Evolutionary conservation across 805 yeast species (phyloP).

Genomic region (Candida lessepsii): DNA sequence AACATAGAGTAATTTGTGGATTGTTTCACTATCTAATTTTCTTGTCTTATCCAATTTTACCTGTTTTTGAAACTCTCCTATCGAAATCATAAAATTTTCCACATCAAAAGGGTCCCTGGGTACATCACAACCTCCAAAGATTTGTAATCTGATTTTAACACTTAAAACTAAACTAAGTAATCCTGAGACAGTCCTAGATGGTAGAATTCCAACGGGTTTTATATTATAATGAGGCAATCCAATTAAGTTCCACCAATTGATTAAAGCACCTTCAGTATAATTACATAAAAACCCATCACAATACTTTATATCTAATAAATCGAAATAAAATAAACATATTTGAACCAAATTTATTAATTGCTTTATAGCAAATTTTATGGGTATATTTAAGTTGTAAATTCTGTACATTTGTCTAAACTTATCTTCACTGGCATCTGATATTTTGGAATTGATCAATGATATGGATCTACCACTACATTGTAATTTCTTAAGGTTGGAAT

Average conservation of each 20-base stretch:
- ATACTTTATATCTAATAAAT: constrained; percentile 60
- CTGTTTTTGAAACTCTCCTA: constrained; percentile 78
- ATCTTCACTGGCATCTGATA: constrained; percentile 75
- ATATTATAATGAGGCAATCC: constrained; percentile 52
- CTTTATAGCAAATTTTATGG: constrained; percentile 62
- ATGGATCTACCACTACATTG: constrained; percentile 87
- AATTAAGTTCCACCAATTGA: constrained; percentile 77
- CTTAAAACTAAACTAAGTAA: constrained; percentile 75
- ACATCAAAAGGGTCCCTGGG: constrained; percentile 85
- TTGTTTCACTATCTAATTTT: constrained; percentile 57
- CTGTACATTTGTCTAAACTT: constrained; percentile 77
- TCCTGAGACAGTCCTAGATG: constrained; percentile 72
- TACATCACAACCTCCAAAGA: constrained; percentile 44
- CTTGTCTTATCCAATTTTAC: constrained; percentile 50
- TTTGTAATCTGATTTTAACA: constrained; percentile 57
- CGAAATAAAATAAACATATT: constrained; percentile 73
- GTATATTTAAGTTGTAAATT: constrained; percentile 49
- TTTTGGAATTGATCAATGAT: constrained; percentile 57
- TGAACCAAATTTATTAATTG: constrained; percentile 78
- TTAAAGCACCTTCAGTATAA: constrained; percentile 68
- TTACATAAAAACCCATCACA: constrained; percentile 87
- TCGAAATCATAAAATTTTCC: constrained; percentile 61
- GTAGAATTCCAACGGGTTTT: constrained; percentile 50
- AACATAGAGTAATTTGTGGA: constrained; percentile 32
- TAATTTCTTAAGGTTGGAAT: constrained; percentile 71